Conservation (phyloP, 352 stramenopile genomes). For the Phytophthora europaea region DNA sequence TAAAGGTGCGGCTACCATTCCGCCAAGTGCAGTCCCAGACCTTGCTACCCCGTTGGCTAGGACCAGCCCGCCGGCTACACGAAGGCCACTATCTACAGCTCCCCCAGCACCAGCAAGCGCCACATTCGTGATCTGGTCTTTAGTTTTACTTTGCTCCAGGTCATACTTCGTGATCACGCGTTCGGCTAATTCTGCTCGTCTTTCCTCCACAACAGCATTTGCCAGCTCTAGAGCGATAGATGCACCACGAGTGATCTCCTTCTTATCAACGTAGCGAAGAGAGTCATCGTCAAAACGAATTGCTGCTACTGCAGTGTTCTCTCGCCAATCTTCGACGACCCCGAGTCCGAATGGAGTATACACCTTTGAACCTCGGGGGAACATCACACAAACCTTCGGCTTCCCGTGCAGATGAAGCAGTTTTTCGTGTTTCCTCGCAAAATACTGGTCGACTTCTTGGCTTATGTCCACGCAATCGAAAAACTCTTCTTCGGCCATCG, state of each 20-base stretch:
- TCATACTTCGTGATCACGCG: conserved; percentile 63
- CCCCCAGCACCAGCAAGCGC: conserved; percentile 70
- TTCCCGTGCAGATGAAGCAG: conserved; percentile 17
- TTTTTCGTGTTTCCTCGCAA: conserved; percentile 40
- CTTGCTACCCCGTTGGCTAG: conserved; percentile 74
- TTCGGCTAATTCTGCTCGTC: conserved; percentile 57
- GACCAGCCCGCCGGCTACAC: conserved; percentile 72
- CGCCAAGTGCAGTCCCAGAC: conserved; percentile 55
- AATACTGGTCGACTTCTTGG: conserved; percentile 61
- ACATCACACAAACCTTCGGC: conserved; percentile 33
- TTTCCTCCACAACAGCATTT: conserved; percentile 49
- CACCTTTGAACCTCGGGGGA: conserved; percentile 64
- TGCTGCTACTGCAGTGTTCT: conserved; percentile 45
- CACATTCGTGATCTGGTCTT: conserved; percentile 56
- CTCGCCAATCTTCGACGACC: conserved; percentile 57
- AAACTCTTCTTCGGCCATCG: conserved; percentile 84
- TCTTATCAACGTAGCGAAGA: conserved; percentile 75
- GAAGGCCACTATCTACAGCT: conserved; percentile 79
- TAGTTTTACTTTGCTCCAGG: conserved; percentile 51
- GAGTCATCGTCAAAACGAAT: conserved; percentile 54
- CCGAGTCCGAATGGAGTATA: conserved; percentile 76
- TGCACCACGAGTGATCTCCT: conserved; percentile 62
- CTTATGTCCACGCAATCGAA: conserved; percentile 82
- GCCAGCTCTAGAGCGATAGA: conserved; percentile 40
- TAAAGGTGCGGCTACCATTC: conserved; percentile 66